phyloP scores from a whole-genome alignment of 2,329 filamentous ascomycete species.

The Nothophoma quercina region DNA sequence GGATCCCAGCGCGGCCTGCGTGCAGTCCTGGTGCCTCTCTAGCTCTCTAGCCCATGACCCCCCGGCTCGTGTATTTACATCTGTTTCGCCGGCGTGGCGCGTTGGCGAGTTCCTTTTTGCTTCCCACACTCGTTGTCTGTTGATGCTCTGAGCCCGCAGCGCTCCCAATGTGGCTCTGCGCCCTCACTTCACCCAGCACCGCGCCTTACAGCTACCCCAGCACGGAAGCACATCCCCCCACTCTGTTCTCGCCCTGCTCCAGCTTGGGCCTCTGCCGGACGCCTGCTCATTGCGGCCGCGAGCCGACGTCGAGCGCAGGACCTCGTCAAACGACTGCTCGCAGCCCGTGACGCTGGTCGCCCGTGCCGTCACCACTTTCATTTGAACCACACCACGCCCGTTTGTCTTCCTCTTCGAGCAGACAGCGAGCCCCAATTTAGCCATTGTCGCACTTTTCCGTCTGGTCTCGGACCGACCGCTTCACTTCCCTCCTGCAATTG shows the following conservation, averaged over 20 bases:
- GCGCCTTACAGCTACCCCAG: conserved; percentile 31
- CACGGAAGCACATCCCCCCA: conserved; percentile 32
- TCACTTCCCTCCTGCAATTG: conserved; percentile 43
- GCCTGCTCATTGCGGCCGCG: conserved; percentile 30
- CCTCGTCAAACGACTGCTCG: conserved; percentile 22
- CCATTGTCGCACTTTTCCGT: conserved; percentile 43
- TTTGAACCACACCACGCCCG: conserved; percentile 18
- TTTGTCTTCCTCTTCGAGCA: conserved; percentile 31
- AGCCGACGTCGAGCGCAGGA: conserved; percentile 28
- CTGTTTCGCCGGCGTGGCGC: conserved; percentile 45
- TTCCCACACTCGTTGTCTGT: conserved; percentile 24
- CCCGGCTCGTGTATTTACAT: conserved; percentile 34
- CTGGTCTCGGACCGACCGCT: conserved; percentile 48
- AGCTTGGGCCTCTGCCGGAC: conserved; percentile 32
- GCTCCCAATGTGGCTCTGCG: conserved; percentile 43
- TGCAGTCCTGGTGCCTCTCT: conserved; percentile 30
- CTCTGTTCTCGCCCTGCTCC: conserved; percentile 32
- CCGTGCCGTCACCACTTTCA: conserved; percentile 19
- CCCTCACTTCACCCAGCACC: conserved; percentile 30
- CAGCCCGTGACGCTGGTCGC: conserved; percentile 33
- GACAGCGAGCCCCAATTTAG: conserved; percentile 40
- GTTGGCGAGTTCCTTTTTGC: conserved; percentile 41
- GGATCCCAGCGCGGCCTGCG: conserved; percentile 34
- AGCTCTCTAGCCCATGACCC: conserved; percentile 26
- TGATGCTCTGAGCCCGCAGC: conserved; percentile 27